phyloP scores from a whole-genome alignment of 2,329 filamentous ascomycete species.

The Ceratocystis papillata region DNA sequence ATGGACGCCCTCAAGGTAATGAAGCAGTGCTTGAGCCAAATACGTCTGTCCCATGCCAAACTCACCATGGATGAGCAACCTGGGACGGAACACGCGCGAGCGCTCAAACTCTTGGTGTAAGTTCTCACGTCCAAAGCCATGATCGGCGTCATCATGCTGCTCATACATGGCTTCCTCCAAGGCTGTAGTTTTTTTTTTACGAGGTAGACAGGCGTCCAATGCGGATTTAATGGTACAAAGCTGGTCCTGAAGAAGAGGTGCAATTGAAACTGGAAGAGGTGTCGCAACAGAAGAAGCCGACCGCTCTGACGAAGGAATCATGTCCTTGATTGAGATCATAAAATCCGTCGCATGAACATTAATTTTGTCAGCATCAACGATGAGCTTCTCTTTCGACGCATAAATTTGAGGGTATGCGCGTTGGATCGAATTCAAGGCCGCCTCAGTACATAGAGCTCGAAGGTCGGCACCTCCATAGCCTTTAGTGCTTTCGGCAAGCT shows the following conservation, averaged over 20 bases:
- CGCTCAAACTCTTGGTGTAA: conserved; percentile 69
- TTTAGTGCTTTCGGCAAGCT: conserved; percentile 79
- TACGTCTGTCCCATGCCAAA: conserved; percentile 92
- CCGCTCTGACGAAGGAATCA: conserved; percentile 87
- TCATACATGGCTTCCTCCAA: conserved; percentile 90
- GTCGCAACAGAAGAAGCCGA: conserved; percentile 75
- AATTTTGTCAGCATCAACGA: conserved; percentile 78
- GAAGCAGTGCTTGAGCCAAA: conserved; percentile 70
- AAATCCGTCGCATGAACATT: conserved; percentile 87
- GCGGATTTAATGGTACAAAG: conserved; percentile 57
- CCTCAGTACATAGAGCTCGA: conserved; percentile 88
- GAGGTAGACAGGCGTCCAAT: conserved; percentile 67
- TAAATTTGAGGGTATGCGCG: conserved; percentile 96
- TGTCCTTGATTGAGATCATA: conserved; percentile 92
- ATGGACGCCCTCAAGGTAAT: conserved; percentile 86
- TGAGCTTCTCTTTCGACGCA: conserved; percentile 73
- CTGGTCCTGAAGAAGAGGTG: conserved; percentile 67
- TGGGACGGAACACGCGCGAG: conserved; percentile 76
- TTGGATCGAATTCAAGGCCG: conserved; percentile 89
- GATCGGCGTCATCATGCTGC: conserved; percentile 68
- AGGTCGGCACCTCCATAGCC: conserved; percentile 95
- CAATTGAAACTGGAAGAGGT: conserved; percentile 66
- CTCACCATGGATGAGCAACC: conserved; percentile 70
- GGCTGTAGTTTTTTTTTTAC: conserved; percentile 76
- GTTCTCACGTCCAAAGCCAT: conserved; percentile 75